phyloP scores from a whole-genome alignment of 257 asterid species.

The Dorcoceras hygrometricum region DNA sequence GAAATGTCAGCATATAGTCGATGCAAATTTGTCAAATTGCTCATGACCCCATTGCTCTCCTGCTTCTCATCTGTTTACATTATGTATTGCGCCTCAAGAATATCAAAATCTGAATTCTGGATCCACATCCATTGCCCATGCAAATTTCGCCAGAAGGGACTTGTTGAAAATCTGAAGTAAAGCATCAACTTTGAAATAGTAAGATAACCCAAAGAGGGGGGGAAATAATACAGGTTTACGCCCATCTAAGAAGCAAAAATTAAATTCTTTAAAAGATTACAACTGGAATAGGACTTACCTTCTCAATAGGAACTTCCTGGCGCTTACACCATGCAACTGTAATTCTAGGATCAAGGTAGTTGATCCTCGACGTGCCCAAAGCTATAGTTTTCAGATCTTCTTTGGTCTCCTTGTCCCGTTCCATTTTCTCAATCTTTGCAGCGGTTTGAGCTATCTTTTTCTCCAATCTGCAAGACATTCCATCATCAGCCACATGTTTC shows the following conservation, averaged over 20 bases:
- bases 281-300: constrained; percentile 42
- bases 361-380: constrained; percentile 93
- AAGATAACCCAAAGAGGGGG: background rate
- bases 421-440: constrained; percentile 76
- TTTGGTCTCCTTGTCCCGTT: constrained; percentile 71
- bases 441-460: constrained; percentile 69
- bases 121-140: constrained; percentile 98
- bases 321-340: constrained; percentile 99
- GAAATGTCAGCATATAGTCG: constrained; percentile 26
- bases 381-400: constrained; percentile 91
- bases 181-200: background rate
- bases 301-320: constrained; percentile 94
- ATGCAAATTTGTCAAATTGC: constrained; percentile 14
- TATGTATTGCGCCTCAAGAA: constrained; percentile 12
- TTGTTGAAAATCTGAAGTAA: constrained; percentile 80
- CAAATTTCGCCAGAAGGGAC: constrained; percentile 85
- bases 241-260: background rate
- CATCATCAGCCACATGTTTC: constrained; percentile 25
- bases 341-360: constrained; percentile 98
- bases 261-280: background rate
- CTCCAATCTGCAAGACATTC: constrained; percentile 58
- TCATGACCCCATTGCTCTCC: constrained; percentile 5
- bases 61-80: constrained; percentile 18
- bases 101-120: constrained; percentile 79
- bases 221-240: background rate